These are phyloP conservation scores for Hypericum androsaemum DNA, from an alignment of 345 rosid genomes.

Conservation along the genomic window DNA sequence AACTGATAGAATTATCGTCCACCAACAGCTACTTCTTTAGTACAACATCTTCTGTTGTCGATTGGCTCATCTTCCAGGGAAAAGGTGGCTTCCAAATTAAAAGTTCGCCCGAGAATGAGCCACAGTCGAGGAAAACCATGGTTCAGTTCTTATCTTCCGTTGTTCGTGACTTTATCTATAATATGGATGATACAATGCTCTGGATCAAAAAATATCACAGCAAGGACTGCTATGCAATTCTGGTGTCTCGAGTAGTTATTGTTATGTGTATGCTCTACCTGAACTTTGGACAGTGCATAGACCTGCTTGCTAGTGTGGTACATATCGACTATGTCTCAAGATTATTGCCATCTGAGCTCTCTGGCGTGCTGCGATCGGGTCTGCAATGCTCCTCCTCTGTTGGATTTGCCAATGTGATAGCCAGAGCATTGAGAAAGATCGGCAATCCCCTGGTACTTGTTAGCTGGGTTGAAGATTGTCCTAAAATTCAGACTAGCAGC, in stretches of 20 bases:
- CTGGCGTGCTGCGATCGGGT: too few species aligned
- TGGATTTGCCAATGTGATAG: too few species aligned
- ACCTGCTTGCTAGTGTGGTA: conserved; percentile 1
- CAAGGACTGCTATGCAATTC: conserved; percentile 2
- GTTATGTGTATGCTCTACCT: conserved; percentile 22
- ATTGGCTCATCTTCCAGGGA: conserved; percentile 29
- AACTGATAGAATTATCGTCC: conserved; percentile 16
- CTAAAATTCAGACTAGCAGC: too few species aligned
- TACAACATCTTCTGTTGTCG: conserved; percentile 27
- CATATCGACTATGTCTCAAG: too few species aligned
- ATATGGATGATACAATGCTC: conserved; percentile 10
- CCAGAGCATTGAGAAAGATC: too few species aligned
- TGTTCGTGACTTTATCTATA: conserved; percentile 7
- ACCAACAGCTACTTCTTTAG: conserved; percentile 13
- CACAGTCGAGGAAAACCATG: neutral
- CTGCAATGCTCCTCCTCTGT: too few species aligned
- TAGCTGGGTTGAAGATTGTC: too few species aligned
- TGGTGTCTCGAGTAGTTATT: conserved; percentile 30
- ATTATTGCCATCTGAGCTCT: too few species aligned
- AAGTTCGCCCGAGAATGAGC: neutral
- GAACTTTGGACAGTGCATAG: conserved; percentile 18
- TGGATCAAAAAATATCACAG: conserved; percentile 19
- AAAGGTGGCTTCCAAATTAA: conserved; percentile 1
- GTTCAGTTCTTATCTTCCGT: conserved; percentile 7
- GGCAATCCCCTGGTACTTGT: too few species aligned